Conservation (phyloP, 2,329 filamentous ascomycete genomes). For the Zasmidium cellare region DNA sequence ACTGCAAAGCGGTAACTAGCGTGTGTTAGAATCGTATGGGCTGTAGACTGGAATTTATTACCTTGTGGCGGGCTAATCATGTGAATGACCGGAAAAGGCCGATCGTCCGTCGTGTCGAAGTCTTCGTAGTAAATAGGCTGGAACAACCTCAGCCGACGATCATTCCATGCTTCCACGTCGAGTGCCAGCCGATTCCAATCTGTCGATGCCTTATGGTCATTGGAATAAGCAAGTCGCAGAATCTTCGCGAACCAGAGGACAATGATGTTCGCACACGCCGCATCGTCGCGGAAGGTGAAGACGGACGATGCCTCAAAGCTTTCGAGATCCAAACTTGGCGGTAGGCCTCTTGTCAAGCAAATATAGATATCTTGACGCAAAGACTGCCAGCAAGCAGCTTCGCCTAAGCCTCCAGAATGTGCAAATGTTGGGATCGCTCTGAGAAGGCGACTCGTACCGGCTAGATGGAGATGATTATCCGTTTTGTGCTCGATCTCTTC, state of each 20-base stretch:
- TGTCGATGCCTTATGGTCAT: conserved; percentile 1
- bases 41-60: too few species aligned
- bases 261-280: conserved; percentile 40
- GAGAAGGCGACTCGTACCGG: conserved; percentile 41
- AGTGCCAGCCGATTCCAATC: conserved; percentile 17
- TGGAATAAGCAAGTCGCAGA: conserved; percentile 26
- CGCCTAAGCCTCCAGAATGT: conserved; percentile 41
- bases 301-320: conserved; percentile 42
- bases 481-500: conserved; percentile 34
- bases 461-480: conserved; percentile 40
- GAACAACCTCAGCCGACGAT: conserved; percentile 21
- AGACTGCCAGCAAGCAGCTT: conserved; percentile 45
- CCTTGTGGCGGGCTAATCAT: conserved; percentile 36
- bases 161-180: conserved; percentile 23
- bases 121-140: conserved; percentile 32
- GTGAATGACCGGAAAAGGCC: conserved; percentile 33
- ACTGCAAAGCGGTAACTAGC: conserved; percentile 37
- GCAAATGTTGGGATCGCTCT: conserved; percentile 42
- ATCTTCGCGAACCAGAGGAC: conserved; percentile 43
- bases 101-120: conserved; percentile 12
- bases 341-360: conserved; percentile 38
- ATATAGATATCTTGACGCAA: conserved; percentile 45
- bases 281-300: conserved; percentile 40
- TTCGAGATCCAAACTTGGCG: conserved; percentile 39
- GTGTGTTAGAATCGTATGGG: too few species aligned